These are phyloP conservation scores for Glaciozyma antarctica DNA, from an alignment of 768 basidiomycete species.

Conservation along the genomic window DNA sequence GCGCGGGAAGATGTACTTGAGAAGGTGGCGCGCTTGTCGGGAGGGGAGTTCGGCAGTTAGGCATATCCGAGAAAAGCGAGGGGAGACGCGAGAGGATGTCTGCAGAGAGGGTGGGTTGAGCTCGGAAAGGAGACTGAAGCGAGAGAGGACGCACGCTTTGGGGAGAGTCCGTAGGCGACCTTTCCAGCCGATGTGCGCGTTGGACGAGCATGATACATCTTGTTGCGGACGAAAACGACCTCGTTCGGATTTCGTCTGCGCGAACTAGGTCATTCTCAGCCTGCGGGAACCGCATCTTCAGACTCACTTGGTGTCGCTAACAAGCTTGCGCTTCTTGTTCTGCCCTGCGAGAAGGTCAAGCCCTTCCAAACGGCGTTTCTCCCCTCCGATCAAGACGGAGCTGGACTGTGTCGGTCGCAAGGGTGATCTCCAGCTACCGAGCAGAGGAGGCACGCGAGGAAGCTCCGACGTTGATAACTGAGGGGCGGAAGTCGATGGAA, in stretches of 20 bases:
- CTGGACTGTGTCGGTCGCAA: slow-evolving; percentile 8
- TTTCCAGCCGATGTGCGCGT: slow-evolving; percentile 29
- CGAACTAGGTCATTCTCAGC: no score
- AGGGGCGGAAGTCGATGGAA: neutral
- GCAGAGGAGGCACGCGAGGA: neutral
- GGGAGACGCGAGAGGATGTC: slow-evolving; percentile 22
- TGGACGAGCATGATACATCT: slow-evolving; percentile 62
- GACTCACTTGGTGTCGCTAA: neutral
- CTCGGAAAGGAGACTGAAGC: neutral
- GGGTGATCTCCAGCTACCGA: neutral
- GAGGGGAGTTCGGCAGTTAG: neutral
- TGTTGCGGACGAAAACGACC: slow-evolving; percentile 41
- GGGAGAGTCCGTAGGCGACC: slow-evolving; percentile 59
- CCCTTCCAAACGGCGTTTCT: neutral
- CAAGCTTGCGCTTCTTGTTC: neutral
- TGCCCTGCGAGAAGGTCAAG: neutral
- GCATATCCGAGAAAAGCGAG: neutral
- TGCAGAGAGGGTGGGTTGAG: neutral
- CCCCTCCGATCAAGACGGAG: neutral
- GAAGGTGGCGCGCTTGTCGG: slow-evolving; percentile 48
- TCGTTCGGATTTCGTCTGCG: neutral
- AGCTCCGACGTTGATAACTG: neutral
- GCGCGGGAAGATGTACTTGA: slow-evolving; percentile 76
- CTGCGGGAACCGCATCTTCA: neutral
- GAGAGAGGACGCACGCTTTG: slow-evolving; percentile 48